These are phyloP conservation scores for Ceratocystis harringtonii DNA, from an alignment of 2,329 filamentous ascomycete genomes.

Conservation along the genomic window DNA sequence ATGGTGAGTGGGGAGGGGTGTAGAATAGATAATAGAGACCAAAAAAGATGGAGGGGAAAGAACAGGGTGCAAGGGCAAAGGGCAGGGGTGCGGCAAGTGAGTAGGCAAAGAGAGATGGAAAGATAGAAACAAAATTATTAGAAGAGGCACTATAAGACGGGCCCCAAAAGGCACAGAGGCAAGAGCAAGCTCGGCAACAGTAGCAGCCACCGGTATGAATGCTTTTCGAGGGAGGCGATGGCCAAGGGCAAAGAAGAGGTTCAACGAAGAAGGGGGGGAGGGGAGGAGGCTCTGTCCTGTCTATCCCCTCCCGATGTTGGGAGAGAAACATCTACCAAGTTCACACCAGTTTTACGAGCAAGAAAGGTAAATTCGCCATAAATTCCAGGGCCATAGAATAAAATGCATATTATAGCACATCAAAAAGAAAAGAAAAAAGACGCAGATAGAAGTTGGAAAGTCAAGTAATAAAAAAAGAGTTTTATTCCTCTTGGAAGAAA, in stretches of 20 bases:
- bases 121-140: background rate
- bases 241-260: background rate
- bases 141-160: background rate
- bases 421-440: background rate
- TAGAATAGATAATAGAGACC: background rate
- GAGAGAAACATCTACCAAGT: no score
- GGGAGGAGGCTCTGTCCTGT: background rate
- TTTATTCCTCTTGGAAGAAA: background rate
- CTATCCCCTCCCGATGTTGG: no score
- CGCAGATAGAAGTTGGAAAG: background rate
- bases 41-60: background rate
- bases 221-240: no score
- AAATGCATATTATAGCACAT: no score
- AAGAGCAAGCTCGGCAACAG: background rate
- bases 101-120: background rate
- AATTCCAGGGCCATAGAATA: no score
- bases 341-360: no score
- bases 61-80: background rate
- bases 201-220: background rate
- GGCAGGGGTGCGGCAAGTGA: background rate
- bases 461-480: background rate
- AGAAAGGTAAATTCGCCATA: no score
- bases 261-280: background rate
- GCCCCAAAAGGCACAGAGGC: background rate
- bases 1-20: background rate